Evolutionary conservation across 257 asterid species (phyloP).

Genomic region (Catharanthus roseus): DNA sequence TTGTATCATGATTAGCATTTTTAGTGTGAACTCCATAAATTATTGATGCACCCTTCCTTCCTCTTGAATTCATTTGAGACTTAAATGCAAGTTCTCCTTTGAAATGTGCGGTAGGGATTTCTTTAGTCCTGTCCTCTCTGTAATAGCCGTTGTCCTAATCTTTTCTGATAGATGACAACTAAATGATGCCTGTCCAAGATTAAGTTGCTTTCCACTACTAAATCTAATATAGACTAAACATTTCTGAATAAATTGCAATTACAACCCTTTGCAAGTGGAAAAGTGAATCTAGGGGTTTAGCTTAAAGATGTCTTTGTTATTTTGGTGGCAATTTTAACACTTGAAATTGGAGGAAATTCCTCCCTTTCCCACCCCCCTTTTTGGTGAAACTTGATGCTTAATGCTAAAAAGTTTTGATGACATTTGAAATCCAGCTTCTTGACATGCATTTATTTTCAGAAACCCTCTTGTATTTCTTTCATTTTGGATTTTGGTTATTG

Average conservation of each 20-base stretch:
- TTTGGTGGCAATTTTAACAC: too few relatives aligned
- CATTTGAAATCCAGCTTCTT: background rate
- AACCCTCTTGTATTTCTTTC: background rate
- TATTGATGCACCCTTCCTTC: background rate
- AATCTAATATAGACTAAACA: background rate
- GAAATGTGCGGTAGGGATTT: too few relatives aligned
- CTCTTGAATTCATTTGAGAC: background rate
- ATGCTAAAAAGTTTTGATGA: background rate
- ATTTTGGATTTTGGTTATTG: constrained; percentile 7
- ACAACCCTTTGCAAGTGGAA: background rate
- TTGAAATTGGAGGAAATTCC: too few relatives aligned
- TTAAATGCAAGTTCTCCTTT: background rate
- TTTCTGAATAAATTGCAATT: background rate
- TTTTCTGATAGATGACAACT: background rate
- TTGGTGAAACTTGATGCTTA: too few relatives aligned
- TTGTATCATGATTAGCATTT: background rate
- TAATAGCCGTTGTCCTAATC: background rate
- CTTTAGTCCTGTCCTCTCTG: background rate
- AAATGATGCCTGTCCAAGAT: background rate
- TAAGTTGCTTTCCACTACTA: background rate
- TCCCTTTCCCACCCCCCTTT: too few relatives aligned
- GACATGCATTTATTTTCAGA: background rate
- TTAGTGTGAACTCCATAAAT: background rate
- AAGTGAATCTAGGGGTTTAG: background rate
- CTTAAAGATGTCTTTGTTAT: background rate